Percentiles rank a stretch among this genome's conserved stretches.
phyloP scores from a whole-genome alignment of 2,329 filamentous ascomycete species.

The Penicillium sp. region DNA sequence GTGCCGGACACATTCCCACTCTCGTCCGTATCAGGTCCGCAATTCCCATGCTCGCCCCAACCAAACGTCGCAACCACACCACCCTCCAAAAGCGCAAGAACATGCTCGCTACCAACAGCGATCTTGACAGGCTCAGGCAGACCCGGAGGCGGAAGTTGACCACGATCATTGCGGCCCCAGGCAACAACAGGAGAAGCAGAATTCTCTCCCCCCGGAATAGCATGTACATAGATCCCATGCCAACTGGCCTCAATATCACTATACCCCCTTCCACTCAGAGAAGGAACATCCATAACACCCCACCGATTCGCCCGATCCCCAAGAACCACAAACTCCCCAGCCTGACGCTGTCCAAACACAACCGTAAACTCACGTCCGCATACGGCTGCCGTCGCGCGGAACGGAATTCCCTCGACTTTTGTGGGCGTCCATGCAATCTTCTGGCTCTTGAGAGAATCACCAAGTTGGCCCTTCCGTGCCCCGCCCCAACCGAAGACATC shows the following conservation, averaged over 20 bases:
- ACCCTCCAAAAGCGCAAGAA: conserved; percentile 65
- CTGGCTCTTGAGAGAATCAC: conserved; percentile 50
- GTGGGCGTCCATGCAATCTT: conserved; percentile 59
- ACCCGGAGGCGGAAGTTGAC: conserved; percentile 67
- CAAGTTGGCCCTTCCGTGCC: conserved; percentile 80
- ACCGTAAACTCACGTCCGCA: conserved; percentile 88
- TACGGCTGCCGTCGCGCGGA: conserved; percentile 64
- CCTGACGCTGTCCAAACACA: conserved; percentile 55
- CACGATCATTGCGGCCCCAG: conserved; percentile 85
- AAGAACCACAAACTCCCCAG: conserved; percentile 64
- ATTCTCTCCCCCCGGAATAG: not conserved
- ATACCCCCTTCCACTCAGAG: conserved; percentile 4
- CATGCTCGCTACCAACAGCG: conserved; percentile 88
- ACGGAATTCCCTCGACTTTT: conserved; percentile 58
- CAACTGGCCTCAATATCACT: conserved; percentile 70
- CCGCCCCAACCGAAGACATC: conserved; percentile 86
- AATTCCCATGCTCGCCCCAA: conserved; percentile 98
- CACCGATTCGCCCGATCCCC: conserved; percentile 68
- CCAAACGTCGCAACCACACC: conserved; percentile 80
- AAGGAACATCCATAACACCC: conserved; percentile 59
- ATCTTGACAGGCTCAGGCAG: conserved; percentile 62
- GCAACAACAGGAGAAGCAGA: conserved; percentile 58
- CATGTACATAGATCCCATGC: conserved; percentile 73
- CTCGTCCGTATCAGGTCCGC: conserved; percentile 64
- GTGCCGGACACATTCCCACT: conserved; percentile 66